Base-by-base conservation (phyloP, 2,329 filamentous ascomycete species). In the Ophiocordyceps polyrhachis-furcata region DNA sequence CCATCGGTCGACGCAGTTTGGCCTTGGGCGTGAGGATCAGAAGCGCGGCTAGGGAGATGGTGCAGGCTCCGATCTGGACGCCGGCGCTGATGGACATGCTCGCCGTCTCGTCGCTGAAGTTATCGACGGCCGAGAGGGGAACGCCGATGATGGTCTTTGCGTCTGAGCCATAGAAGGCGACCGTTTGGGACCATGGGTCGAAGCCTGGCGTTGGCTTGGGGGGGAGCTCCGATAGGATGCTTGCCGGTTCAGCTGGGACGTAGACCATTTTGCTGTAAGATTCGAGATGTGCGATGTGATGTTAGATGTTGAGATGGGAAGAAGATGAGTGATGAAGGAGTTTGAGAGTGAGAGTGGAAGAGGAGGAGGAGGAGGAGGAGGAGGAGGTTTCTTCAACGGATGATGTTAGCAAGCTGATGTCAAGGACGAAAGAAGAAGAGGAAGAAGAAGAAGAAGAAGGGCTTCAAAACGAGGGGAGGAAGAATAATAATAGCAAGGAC, bases 41-140 rank as follows among this genome's bases (percentile, higher is more conserved):
- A 3, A 88, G 64, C 28, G 82, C 67, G 40, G 81, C 51, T 17
- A 88, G 64, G 54, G 86, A 73, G 48, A 81, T 62, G 46, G 79
- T 50, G 42, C 73, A 75, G 21, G 81, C 75, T 28, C 84, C 84
- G 44, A 87, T 68, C 57, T 89, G 83, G 17, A 71, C 63, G 44
- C 74, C 79, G 56, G 80, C 84, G 61, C 78, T 80, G 65, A 83
- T 76, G 56, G 56, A 57, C 23, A 62, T 57, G 52, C 57, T 62
- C 49, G 59, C 48, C 38, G 58, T 55, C 28, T 56, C 55, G 21
- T 53, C 49, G 48, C 58, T 60, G 43, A 57, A 51, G 21, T 42
- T 37, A 49, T 67, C 58, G 42, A 70, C 49, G 14, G 41, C 9
- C 7, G 48, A 13, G n/a, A 65, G 48, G 15, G 63, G 55, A 41